phyloP scores from a whole-genome alignment of 1,139 yeast species.

The Nakaseomyces nivariensis region DNA sequence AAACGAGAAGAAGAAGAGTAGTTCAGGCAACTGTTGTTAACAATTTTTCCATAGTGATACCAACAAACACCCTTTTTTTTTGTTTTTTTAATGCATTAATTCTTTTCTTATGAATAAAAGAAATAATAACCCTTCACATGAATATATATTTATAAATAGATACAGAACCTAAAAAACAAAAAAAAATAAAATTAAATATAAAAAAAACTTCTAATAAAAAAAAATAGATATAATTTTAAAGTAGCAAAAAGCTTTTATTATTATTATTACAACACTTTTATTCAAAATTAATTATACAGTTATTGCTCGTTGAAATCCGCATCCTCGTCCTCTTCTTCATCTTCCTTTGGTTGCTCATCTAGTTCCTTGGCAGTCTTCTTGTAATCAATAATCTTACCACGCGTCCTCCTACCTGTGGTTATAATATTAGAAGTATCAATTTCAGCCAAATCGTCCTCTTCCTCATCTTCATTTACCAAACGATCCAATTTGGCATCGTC shows the following conservation, averaged over 20 bases:
- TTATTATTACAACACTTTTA: too few species aligned
- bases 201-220: neutral
- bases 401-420: conserved; percentile 76
- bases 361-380: conserved; percentile 73
- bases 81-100: neutral
- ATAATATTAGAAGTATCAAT: conserved; percentile 81
- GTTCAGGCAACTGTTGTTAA: conserved; percentile 58
- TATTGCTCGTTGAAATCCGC: conserved; percentile 14
- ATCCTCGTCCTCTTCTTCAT: conserved; percentile 23
- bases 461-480: conserved; percentile 43
- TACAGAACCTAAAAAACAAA: neutral
- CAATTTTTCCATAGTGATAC: neutral
- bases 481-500: conserved; percentile 44
- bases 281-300: neutral
- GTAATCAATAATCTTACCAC: conserved; percentile 84
- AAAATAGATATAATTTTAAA: neutral
- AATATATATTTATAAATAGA: neutral
- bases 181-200: neutral
- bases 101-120: neutral
- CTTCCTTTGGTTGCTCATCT: conserved; percentile 38
- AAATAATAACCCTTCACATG: neutral
- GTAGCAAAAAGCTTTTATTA: too few species aligned
- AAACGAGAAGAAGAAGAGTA: conserved; percentile 58
- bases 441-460: conserved; percentile 74
- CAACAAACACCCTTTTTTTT: neutral